Evolutionary conservation across 257 asterid genomes (phyloP).

Genomic region (Linaria vulgaris): DNA sequence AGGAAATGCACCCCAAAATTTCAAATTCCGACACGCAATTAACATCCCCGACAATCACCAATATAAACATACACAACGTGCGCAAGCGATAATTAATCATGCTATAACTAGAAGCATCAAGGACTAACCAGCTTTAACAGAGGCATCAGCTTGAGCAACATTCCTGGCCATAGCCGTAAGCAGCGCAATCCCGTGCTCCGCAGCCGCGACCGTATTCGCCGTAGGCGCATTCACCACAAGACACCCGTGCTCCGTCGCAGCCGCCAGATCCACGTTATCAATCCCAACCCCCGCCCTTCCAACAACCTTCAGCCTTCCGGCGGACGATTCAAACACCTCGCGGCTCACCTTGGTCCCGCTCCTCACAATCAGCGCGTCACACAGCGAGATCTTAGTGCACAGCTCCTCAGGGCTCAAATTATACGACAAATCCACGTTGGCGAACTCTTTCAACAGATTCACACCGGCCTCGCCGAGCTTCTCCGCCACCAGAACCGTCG

Average conservation of each 20-base stretch:
- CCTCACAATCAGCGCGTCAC: slow-evolving; percentile 87
- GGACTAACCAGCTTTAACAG: slow-evolving; percentile 75
- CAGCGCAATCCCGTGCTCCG: slow-evolving; percentile 92
- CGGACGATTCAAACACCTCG: slow-evolving; percentile 82
- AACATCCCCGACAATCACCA: background rate
- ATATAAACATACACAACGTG: background rate
- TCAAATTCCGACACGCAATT: background rate
- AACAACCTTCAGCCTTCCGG: slow-evolving; percentile 84
- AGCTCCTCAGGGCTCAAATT: slow-evolving; percentile 85
- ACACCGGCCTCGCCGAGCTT: slow-evolving; percentile 90
- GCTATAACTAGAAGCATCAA: background rate
- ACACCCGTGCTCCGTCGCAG: slow-evolving; percentile 94
- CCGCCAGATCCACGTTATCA: slow-evolving; percentile 96
- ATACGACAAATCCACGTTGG: slow-evolving; percentile 84
- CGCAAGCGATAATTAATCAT: background rate
- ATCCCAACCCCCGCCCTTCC: slow-evolving; percentile 97
- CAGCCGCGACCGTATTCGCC: slow-evolving; percentile 91
- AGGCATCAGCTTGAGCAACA: slow-evolving; percentile 90
- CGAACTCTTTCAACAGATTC: slow-evolving; percentile 62
- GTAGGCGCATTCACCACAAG: slow-evolving; percentile 96
- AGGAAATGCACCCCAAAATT: background rate
- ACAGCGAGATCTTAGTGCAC: slow-evolving; percentile 81
- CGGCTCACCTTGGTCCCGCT: slow-evolving; percentile 89
- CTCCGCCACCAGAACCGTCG: slow-evolving; percentile 85
- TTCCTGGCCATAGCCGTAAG: slow-evolving; percentile 86